Evolutionary conservation across 1,139 yeast genomes (phyloP).

Genomic region (Taiozyma sp.): DNA sequence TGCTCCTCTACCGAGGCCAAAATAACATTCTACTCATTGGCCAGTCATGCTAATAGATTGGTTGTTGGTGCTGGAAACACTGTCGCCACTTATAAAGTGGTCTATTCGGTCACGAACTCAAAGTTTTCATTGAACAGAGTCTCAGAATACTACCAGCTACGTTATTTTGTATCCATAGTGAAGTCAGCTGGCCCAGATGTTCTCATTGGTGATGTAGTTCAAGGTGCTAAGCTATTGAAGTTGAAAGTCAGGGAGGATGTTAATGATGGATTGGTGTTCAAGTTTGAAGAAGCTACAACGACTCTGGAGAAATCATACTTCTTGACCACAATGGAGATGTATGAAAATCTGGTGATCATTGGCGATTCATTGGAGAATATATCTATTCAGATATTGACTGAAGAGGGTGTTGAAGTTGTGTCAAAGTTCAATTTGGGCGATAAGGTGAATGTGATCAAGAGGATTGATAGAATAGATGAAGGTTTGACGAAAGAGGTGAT

Average conservation of each 20-base stretch:
- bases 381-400: background rate
- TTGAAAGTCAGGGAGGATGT: conserved; percentile 11
- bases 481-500: background rate
- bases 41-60: conserved; percentile 19
- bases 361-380: conserved; percentile 17
- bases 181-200: conserved; percentile 17
- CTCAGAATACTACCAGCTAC: conserved; percentile 10
- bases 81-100: conserved; percentile 18
- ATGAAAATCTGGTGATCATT: conserved; percentile 6
- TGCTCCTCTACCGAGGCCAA: conserved; percentile 11
- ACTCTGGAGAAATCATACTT: conserved; percentile 2
- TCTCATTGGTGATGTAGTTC: conserved; percentile 18
- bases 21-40: conserved; percentile 12
- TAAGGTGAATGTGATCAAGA: conserved; percentile 19
- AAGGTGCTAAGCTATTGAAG: conserved; percentile 8
- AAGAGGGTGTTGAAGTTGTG: background rate
- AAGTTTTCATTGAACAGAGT: conserved; percentile 18
- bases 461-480: background rate
- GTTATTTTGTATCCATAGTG: conserved; percentile 12
- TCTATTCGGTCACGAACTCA: conserved; percentile 20
- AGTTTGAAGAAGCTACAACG: conserved; percentile 7
- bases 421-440: conserved; percentile 17
- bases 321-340: conserved; percentile 14
- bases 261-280: conserved; percentile 11
- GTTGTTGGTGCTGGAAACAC: conserved; percentile 21